Percentiles rank a stretch among this genome's conserved stretches.
Conservation (phyloP, 371 early-diverging fungal species). For the Syncephalastrum racemosum region DNA sequence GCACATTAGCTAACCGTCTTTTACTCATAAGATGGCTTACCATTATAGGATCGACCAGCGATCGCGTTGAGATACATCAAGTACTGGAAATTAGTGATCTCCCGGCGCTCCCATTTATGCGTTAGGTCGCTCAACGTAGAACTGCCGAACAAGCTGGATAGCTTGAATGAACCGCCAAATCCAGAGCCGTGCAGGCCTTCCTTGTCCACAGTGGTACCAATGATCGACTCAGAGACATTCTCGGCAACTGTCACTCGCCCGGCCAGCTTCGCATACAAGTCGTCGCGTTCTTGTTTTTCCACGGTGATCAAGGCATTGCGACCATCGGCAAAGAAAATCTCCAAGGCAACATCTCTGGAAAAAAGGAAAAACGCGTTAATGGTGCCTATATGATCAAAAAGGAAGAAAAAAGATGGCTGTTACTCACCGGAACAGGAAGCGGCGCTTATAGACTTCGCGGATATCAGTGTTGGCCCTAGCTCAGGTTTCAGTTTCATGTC, state of each 20-base stretch:
- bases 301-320: conserved; percentile 73
- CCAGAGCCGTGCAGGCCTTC: conserved; percentile 14
- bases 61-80: conserved; percentile 86
- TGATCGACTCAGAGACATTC: conserved; percentile 42
- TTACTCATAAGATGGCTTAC: too few species aligned
- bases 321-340: conserved; percentile 78
- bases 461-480: conserved; percentile 60
- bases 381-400: conserved; percentile 15
- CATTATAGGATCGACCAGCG: conserved; percentile 74
- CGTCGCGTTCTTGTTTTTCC: conserved; percentile 63
- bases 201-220: conserved; percentile 43
- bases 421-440: conserved; percentile 55
- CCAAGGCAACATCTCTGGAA: conserved; percentile 71
- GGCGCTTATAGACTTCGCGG: conserved; percentile 72
- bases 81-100: conserved; percentile 87
- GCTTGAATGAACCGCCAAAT: conserved; percentile 46
- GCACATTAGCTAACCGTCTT: conserved; percentile 1
- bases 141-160: conserved; percentile 63
- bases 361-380: not conserved
- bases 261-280: conserved; percentile 65
- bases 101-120: conserved; percentile 70
- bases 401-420: not conserved
- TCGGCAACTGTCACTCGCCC: conserved; percentile 53
- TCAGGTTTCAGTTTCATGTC: not conserved
- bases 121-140: conserved; percentile 70